Conservation (phyloP, 1,284 basidiomycete genomes). For the Ustilago tritici region DNA sequence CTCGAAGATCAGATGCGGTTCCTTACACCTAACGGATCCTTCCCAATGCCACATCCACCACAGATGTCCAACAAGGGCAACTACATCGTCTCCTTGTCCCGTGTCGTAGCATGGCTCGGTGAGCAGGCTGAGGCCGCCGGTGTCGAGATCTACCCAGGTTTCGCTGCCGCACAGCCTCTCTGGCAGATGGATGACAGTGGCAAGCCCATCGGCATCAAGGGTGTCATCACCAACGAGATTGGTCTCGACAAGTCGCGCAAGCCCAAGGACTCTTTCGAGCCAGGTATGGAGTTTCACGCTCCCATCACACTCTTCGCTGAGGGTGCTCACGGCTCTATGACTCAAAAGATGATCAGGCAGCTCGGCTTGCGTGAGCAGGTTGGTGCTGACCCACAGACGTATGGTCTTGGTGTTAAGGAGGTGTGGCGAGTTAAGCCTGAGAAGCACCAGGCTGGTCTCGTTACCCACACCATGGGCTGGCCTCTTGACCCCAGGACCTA, state of each 20-base stretch:
- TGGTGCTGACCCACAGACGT: slow-evolving; percentile 88
- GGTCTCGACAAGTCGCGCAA: slow-evolving; percentile 84
- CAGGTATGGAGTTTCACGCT: slow-evolving; percentile 95
- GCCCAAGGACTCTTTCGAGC: slow-evolving; percentile 91
- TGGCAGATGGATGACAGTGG: slow-evolving; percentile 78
- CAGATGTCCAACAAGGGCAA: slow-evolving; percentile 97
- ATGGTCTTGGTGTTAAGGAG: slow-evolving; percentile 96
- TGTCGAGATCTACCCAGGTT: slow-evolving; percentile 97
- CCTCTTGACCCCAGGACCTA: slow-evolving; percentile 88
- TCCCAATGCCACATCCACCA: slow-evolving; percentile 94
- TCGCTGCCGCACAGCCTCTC: slow-evolving; percentile 87
- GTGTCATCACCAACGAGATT: slow-evolving; percentile 94
- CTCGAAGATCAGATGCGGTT: slow-evolving; percentile 87
- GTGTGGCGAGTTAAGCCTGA: slow-evolving; percentile 90
- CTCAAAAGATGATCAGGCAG: slow-evolving; percentile 82
- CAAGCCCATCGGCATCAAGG: slow-evolving; percentile 75
- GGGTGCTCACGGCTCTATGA: slow-evolving; percentile 91
- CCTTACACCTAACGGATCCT: slow-evolving; percentile 78
- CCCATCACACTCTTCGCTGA: slow-evolving; percentile 95
- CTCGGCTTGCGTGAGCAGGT: slow-evolving; percentile 80
- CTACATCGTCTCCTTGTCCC: slow-evolving; percentile 91
- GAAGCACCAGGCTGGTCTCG: slow-evolving; percentile 83
- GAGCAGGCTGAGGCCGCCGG: slow-evolving; percentile 89
- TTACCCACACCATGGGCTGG: slow-evolving; percentile 95
- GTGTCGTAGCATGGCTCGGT: slow-evolving; percentile 89